Base-by-base conservation (phyloP, 139 green algal genomes). In the Asterochloris sp. region DNA sequence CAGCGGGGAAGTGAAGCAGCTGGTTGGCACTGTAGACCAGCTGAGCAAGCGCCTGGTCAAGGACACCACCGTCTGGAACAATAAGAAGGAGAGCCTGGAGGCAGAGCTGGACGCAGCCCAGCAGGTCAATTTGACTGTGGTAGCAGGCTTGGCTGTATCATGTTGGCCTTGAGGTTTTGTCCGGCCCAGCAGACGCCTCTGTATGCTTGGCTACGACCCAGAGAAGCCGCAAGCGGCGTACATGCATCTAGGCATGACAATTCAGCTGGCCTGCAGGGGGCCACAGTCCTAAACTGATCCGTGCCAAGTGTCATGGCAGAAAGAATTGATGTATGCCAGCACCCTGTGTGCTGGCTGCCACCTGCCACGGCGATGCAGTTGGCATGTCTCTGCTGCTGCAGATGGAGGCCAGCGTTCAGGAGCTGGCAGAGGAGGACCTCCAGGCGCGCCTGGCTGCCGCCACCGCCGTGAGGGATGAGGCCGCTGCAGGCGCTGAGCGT, bases 21-120 rank as follows among this genome's bases (percentile, higher is more conserved):
- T 96, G 71, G 60, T 69, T 29, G 79, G 78, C 16, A 17, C 85
- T 61, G 87, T 88, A 54, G 93, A 94, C 62, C 78, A 89, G 26
- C 82, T 96, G 12, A 87, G 85, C 82, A 97, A 95, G 69, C 76
- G 76, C 13, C 76, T 97, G 83, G 92, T 93, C 14, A 89, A 91
- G 78, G 90, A 91, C 69, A 95, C 83, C 14, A 92, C 88, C 16
- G 84, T 61, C 26, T 87, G 85, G 71, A 94, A 91, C 77, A 92
- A 95, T 79, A 88, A 90, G 66, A 82, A 90, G 79, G 92, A 95
- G 60, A 81, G 62, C 14, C 81, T 95, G 28, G 84, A 90, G 8
- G 64, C 64, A 26, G 93, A 97, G 83, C 78, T 86, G 74, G 87
- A 79, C 0, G 78, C 38, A 38, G 93, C 69, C 76, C 63, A 73